These are phyloP conservation scores for Nannochloropsis salina DNA, from an alignment of 108 stramenopile species.

Conservation along the genomic window DNA sequence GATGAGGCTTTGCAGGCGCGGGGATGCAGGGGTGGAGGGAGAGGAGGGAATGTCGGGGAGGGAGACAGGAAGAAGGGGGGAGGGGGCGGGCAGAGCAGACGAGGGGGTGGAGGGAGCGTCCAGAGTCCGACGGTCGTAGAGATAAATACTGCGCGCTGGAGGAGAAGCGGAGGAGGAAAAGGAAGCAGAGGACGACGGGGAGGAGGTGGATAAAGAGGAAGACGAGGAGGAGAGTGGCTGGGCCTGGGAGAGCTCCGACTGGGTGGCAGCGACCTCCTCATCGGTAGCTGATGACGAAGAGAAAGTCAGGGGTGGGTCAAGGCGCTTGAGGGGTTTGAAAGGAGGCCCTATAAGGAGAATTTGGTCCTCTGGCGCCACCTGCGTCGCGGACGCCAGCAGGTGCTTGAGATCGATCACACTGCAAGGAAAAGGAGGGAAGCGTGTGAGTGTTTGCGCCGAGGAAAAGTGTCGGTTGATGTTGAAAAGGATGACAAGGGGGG, in stretches of 20 bases:
- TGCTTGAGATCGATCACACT: background rate
- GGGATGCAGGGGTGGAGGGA: background rate
- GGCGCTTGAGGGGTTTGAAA: constrained; percentile 3
- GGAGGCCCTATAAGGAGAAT: background rate
- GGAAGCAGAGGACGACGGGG: background rate
- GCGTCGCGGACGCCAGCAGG: background rate
- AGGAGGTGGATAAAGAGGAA: background rate
- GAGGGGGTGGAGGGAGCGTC: constrained; percentile 14
- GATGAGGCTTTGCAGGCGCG: background rate
- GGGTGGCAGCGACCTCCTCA: background rate
- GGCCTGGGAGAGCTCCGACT: background rate
- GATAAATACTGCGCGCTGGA: background rate
- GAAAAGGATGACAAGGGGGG: too few species aligned
- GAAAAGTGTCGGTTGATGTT: too few species aligned
- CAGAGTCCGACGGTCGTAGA: constrained; percentile 7
- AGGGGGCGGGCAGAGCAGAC: background rate
- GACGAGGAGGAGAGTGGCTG: background rate
- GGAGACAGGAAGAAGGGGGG: background rate
- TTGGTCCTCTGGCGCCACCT: background rate
- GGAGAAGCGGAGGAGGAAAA: background rate
- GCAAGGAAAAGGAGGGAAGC: background rate
- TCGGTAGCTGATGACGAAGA: background rate
- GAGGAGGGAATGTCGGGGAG: background rate
- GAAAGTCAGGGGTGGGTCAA: background rate
- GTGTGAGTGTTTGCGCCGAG: background rate